These are phyloP conservation scores for Euphorbia schlechtendalii DNA, from an alignment of 441 rosid genomes.

Conservation along the genomic window DNA sequence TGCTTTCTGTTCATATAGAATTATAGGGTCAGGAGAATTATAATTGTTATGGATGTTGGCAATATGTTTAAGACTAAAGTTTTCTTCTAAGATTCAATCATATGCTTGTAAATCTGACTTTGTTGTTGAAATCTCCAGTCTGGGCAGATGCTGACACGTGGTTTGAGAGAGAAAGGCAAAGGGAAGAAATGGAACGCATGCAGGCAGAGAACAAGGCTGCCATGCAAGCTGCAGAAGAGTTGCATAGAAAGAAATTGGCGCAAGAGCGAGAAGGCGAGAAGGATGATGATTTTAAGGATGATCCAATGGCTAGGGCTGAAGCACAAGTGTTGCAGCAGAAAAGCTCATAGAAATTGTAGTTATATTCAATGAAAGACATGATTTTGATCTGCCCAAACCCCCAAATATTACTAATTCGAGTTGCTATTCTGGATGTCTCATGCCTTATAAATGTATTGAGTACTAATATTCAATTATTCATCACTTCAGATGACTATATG, in stretches of 20 bases:
- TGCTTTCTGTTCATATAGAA: background rate
- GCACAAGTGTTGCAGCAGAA: conserved; percentile 47
- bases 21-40: too few species aligned
- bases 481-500: background rate
- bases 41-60: too few species aligned
- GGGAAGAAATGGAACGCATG: conserved; percentile 68
- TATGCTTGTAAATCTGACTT: conserved; percentile 1
- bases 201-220: conserved; percentile 84
- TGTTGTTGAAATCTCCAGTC: conserved; percentile 36
- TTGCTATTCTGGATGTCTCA: background rate
- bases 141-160: conserved; percentile 98
- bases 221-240: conserved; percentile 83
- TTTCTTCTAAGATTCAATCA: background rate
- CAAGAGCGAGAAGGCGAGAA: conserved; percentile 80
- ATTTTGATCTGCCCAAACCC: background rate
- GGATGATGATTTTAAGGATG: conserved; percentile 66
- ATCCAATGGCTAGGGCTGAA: conserved; percentile 77
- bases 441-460: background rate
- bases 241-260: conserved; percentile 81
- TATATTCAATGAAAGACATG: background rate
- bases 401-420: background rate
- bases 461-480: conserved; percentile 3
- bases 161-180: conserved; percentile 89
- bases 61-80: too few species aligned
- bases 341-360: conserved; percentile 15